These are phyloP conservation scores for Punica granatum DNA, from an alignment of 345 rosid species.

Conservation along the genomic window DNA sequence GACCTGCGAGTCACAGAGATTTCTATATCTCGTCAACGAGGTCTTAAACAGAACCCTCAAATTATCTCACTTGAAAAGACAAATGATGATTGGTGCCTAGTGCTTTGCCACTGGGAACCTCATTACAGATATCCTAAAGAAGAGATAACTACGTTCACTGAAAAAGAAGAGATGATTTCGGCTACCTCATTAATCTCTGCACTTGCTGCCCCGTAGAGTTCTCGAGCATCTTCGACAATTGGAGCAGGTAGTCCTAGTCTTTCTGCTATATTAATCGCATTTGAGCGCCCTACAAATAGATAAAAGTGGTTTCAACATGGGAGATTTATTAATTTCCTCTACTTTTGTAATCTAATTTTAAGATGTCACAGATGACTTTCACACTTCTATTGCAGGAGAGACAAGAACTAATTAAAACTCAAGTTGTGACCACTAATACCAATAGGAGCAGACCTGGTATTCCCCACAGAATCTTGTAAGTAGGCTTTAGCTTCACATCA, in stretches of 20 bases:
- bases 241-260: slow-evolving; percentile 61
- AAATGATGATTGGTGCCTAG: not conserved
- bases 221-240: slow-evolving; percentile 47
- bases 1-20: slow-evolving; percentile 32
- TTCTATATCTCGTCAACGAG: not conserved
- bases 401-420: not conserved
- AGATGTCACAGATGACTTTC: not conserved
- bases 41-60: not conserved
- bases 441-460: slow-evolving; percentile 65
- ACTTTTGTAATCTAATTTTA: not conserved
- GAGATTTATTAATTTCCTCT: not conserved
- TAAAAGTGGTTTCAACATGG: not conserved
- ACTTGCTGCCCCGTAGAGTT: slow-evolving; percentile 68
- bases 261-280: slow-evolving; percentile 84
- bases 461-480: slow-evolving; percentile 93
- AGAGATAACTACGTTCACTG: no score
- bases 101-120: not conserved
- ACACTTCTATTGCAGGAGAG: not conserved
- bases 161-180: not conserved
- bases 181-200: slow-evolving; percentile 79
- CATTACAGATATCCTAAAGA: not conserved
- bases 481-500: slow-evolving; percentile 78
- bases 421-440: not conserved
- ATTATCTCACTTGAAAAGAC: not conserved
- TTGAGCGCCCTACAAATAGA: slow-evolving; percentile 63